Percentiles rank a stretch among this genome's conserved stretches.
phyloP scores from a whole-genome alignment of 169 alveolate species.

The Perkinsus chesapeaki region DNA sequence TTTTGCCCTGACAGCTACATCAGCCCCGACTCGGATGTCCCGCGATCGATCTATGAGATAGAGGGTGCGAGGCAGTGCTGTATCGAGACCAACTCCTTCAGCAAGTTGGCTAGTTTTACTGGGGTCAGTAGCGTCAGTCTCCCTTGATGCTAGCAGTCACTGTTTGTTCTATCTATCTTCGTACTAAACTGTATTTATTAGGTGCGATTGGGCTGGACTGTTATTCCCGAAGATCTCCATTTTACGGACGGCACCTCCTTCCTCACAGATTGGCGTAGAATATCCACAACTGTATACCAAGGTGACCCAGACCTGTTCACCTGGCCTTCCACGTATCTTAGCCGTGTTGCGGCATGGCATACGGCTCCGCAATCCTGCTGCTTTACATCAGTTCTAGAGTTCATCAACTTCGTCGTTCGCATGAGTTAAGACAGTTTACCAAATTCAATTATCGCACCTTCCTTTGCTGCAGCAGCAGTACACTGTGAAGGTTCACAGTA shows the following conservation, averaged over 20 bases:
- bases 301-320: too few species aligned
- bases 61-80: neutral
- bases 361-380: too few species aligned
- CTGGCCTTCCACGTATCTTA: too few species aligned
- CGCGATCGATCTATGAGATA: neutral
- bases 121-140: neutral
- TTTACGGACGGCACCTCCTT: neutral
- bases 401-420: too few species aligned
- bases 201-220: neutral
- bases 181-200: neutral
- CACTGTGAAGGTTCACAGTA: too few species aligned
- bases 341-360: too few species aligned
- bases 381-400: too few species aligned
- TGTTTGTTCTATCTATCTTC: too few species aligned
- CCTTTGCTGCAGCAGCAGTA: too few species aligned
- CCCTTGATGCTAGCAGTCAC: too few species aligned
- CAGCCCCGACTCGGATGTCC: neutral
- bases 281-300: neutral
- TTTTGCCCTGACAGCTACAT: neutral
- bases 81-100: neutral
- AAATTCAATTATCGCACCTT: too few species aligned
- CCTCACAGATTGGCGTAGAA: neutral
- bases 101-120: neutral
- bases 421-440: too few species aligned
- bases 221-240: neutral